Evolutionary conservation across 2,329 filamentous ascomycete species (phyloP).

Genomic region (Coniochaeta sp.): DNA sequence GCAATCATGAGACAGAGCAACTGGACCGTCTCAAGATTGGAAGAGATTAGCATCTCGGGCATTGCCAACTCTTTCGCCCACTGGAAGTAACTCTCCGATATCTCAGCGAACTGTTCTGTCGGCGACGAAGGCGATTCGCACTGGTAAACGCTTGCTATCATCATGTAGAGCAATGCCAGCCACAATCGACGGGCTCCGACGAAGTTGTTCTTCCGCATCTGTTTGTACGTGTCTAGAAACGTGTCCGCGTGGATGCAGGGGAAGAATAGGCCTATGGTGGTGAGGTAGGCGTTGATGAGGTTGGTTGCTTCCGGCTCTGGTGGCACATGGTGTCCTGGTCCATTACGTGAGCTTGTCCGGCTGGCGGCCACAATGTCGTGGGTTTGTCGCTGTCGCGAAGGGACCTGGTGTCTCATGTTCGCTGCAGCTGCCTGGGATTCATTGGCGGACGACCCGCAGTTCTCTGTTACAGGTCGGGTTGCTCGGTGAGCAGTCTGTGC

Average conservation of each 20-base stretch:
- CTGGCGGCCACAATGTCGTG: background rate
- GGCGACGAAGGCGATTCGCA: background rate
- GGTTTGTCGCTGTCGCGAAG: background rate
- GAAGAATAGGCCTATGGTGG: background rate
- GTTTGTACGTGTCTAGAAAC: background rate
- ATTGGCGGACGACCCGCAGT: background rate
- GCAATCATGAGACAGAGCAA: conserved; percentile 2
- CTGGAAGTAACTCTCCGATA: conserved; percentile 4
- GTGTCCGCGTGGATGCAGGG: background rate
- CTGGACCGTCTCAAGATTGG: conserved; percentile 1
- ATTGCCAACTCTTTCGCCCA: conserved; percentile 3
- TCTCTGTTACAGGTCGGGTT: background rate
- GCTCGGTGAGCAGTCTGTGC: background rate
- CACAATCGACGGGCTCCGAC: conserved; percentile 1
- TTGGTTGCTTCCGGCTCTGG: background rate
- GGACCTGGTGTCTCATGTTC: background rate
- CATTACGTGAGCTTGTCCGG: background rate
- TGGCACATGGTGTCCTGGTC: background rate
- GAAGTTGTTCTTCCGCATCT: background rate
- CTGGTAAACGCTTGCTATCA: background rate
- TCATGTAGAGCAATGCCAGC: conserved; percentile 4
- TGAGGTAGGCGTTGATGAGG: background rate
- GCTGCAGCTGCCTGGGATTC: background rate
- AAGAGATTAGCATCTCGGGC: conserved; percentile 1
- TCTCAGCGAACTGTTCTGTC: background rate